Conservation (phyloP, 2,329 filamentous ascomycete species). For the Seiridium cupressi region DNA sequence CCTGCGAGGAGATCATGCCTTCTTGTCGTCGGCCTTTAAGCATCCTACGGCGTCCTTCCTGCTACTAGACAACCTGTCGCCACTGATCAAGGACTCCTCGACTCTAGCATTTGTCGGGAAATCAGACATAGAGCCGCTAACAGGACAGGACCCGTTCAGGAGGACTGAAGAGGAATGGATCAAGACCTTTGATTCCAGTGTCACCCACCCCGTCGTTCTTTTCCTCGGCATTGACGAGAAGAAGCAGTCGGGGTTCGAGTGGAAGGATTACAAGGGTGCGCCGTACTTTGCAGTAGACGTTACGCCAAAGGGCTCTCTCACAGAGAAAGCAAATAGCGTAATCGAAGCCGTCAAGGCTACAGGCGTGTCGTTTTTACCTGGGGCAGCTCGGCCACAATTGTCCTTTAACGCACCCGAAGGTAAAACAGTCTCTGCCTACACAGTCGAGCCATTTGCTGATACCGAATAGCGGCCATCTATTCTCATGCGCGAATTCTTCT, state of each 20-base stretch:
- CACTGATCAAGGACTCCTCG: conserved; percentile 61
- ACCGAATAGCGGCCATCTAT: conserved; percentile 73
- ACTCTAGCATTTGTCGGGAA: conserved; percentile 68
- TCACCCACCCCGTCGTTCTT: conserved; percentile 68
- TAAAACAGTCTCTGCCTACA: conserved; percentile 21
- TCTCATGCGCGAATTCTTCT: conserved; percentile 84
- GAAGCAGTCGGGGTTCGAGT: conserved; percentile 47
- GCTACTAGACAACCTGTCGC: conserved; percentile 74
- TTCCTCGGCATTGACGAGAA: conserved; percentile 82
- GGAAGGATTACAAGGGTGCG: conserved; percentile 71
- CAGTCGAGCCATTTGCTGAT: not conserved
- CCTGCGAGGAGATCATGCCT: conserved; percentile 67
- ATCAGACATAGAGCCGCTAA: conserved; percentile 66
- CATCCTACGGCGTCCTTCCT: conserved; percentile 71
- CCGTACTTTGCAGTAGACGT: conserved; percentile 92
- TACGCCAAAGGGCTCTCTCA: conserved; percentile 66
- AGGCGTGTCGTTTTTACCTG: conserved; percentile 65
- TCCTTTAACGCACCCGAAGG: conserved; percentile 46
- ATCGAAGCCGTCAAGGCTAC: conserved; percentile 56
- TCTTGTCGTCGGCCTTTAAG: conserved; percentile 65
- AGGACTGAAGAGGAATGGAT: conserved; percentile 71
- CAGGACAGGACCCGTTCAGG: conserved; percentile 70
- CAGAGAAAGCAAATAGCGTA: conserved; percentile 60
- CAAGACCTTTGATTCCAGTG: conserved; percentile 69
- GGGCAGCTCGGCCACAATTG: conserved; percentile 38